These are phyloP conservation scores for Chalciporus sphaerocephalus DNA, from an alignment of 768 basidiomycete species.

Conservation along the genomic window DNA sequence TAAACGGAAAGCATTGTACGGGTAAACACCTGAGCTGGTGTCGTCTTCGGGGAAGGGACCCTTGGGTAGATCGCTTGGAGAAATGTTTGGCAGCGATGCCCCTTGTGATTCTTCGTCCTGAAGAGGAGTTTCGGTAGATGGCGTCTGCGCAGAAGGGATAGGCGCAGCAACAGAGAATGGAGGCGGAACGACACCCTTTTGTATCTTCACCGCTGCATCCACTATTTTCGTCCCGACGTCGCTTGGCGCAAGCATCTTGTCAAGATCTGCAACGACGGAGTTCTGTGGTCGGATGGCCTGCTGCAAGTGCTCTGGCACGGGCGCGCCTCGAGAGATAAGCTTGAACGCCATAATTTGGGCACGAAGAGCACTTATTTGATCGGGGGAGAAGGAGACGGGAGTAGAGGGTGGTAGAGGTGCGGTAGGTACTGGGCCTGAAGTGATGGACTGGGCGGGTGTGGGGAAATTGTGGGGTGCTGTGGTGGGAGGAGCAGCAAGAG, in stretches of 20 bases:
- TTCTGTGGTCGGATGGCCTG: slow-evolving; percentile 66
- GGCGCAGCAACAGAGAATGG: slow-evolving; percentile 25
- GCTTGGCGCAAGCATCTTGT: slow-evolving; percentile 56
- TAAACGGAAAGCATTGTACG: slow-evolving; percentile 85
- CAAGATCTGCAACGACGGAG: slow-evolving; percentile 56
- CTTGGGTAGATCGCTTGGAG: slow-evolving; percentile 61
- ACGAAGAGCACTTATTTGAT: slow-evolving; percentile 72
- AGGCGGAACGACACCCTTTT: slow-evolving; percentile 45
- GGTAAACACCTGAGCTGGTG: slow-evolving; percentile 75
- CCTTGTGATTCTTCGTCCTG: slow-evolving; percentile 54
- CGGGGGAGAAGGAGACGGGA: slow-evolving; percentile 72
- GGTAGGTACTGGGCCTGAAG: slow-evolving; percentile 48
- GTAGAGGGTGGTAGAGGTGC: slow-evolving; percentile 57
- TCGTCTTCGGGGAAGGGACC: slow-evolving; percentile 78
- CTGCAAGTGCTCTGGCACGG: slow-evolving; percentile 66
- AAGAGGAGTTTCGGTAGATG: slow-evolving; percentile 32
- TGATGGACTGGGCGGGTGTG: slow-evolving; percentile 34
- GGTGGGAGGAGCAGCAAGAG: slow-evolving; percentile 27
- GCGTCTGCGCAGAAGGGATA: slow-evolving; percentile 9
- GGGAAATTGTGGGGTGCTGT: slow-evolving; percentile 30
- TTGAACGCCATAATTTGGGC: slow-evolving; percentile 83
- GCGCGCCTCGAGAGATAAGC: slow-evolving; percentile 57
- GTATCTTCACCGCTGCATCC: slow-evolving; percentile 70
- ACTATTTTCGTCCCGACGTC: slow-evolving; percentile 62
- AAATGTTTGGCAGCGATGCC: slow-evolving; percentile 34